These are phyloP conservation scores for Alternaria brassicae DNA, from an alignment of 2,329 filamentous ascomycete species.

Conservation along the genomic window DNA sequence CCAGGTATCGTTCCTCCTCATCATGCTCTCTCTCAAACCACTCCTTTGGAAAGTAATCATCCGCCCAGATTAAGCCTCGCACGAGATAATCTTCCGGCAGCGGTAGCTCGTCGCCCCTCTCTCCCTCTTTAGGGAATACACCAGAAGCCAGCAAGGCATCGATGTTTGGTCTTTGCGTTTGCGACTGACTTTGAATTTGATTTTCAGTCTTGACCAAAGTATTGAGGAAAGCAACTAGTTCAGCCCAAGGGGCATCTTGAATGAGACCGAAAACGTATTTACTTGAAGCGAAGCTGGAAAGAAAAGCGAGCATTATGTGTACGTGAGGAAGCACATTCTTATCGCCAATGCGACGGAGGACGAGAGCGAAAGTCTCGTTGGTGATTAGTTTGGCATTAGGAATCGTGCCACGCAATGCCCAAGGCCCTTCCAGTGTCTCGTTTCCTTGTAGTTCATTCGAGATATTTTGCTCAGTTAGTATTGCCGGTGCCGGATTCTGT, in stretches of 20 bases:
- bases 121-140: constrained; percentile 57
- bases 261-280: constrained; percentile 42
- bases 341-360: constrained; percentile 63
- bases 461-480: too few relatives aligned
- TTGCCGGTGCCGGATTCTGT: not conserved
- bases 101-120: constrained; percentile 56
- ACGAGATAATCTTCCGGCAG: constrained; percentile 74
- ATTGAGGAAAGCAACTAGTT: constrained; percentile 62
- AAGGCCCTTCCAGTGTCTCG: too few relatives aligned
- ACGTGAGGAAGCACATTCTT: constrained; percentile 67
- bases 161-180: constrained; percentile 34
- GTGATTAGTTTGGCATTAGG: constrained; percentile 52
- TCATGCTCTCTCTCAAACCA: constrained; percentile 70
- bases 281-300: constrained; percentile 55
- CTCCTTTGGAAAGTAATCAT: constrained; percentile 63
- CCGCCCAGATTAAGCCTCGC: constrained; percentile 67
- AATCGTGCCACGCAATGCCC: constrained; percentile 28
- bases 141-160: constrained; percentile 35
- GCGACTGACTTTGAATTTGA: constrained; percentile 14
- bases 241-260: constrained; percentile 61
- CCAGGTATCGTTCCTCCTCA: constrained; percentile 72
- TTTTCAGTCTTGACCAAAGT: constrained; percentile 54
- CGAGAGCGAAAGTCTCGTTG: constrained; percentile 55
- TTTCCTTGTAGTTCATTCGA: too few relatives aligned
- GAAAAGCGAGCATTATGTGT: constrained; percentile 68